Evolutionary conservation across 1,284 basidiomycete genomes (phyloP), one percentile per base, ranked within the genome.

Genomic region (Singerocomus inundabilis): DNA sequence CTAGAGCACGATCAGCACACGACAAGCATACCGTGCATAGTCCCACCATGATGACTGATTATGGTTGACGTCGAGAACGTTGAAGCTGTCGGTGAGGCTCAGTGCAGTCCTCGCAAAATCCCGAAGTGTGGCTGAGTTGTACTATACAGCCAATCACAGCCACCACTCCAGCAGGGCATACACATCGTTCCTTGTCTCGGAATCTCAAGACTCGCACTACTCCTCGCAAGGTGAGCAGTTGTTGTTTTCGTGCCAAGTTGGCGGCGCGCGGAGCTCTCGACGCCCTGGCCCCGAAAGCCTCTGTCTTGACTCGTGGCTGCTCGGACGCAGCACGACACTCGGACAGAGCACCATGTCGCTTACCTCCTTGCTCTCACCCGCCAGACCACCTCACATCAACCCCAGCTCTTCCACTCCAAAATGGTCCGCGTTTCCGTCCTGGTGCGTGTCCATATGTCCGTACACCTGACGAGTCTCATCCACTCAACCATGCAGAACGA

Each of bases 341-440:
- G 80, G 77, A 81, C 77, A 36, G 82, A 83, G 84, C 21, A 21
- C 2, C 42, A 43, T 16, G 21, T 38, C 8, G 16, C 43, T 44
- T 63, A 73, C 68, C 66, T 50, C 36, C 16, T 48, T 16, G 12
- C 15, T 25, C 28, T 44, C 3, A 5, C 21, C n/a, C n/a, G 24
- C 15, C 18, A 44, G 36, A 39, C 26, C 44, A 15, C 6, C 32
- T 7, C 29, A 11, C 11, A 16, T 16, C 6, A 3, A 15, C 41
- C 50, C 46, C 47, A 55, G 26, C 48, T 48, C 26, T 51, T 44
- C 48, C 57, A 52, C 9, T 36, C 41, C 58, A 68, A 81, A 72
- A 91, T 91, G 88, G 88, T 91, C 67, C 88, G 89, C 75, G 78
- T 91, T 46, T 91, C 89, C 60, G 89, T 91, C 63, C 75, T 91